Conservation (phyloP, 164 flowering plant species). For the Euptelea pleiosperma region DNA sequence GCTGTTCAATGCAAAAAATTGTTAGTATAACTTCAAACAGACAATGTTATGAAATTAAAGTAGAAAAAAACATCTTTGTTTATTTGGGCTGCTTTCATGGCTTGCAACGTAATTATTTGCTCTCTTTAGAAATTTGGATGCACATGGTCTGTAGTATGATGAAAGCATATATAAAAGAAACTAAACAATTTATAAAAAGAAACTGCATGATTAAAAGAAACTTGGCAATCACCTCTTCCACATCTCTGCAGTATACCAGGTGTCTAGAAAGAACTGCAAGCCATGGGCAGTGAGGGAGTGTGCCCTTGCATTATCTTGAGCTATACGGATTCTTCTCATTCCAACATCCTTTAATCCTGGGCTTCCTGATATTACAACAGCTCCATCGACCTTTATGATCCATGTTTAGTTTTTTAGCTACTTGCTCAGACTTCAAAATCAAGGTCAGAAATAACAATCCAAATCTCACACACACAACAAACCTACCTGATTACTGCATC, state of each 20-base stretch:
- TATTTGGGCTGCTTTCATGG: too few species aligned
- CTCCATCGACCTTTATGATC: constrained; percentile 51
- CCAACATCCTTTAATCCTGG: constrained; percentile 67
- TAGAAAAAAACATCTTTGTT: too few species aligned
- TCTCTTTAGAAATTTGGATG: background rate
- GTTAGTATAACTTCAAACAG: background rate
- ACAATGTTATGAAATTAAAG: too few species aligned
- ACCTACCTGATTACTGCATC: constrained; percentile 52
- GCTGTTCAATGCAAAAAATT: constrained; percentile 39
- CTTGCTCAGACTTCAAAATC: background rate
- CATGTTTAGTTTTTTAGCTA: constrained; percentile 6
- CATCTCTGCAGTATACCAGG: constrained; percentile 69
- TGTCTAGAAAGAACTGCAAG: constrained; percentile 51
- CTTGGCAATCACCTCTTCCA: constrained; percentile 66
- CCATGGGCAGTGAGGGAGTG: constrained; percentile 48
- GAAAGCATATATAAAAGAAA: background rate
- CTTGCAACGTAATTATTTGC: background rate
- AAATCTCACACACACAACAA: background rate
- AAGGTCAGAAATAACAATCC: background rate
- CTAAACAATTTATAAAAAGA: too few species aligned
- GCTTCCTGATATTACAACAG: constrained; percentile 86
- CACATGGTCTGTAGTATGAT: background rate
- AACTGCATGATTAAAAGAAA: background rate
- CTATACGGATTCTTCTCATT: constrained; percentile 47
- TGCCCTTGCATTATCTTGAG: constrained; percentile 71